Evolutionary conservation across 1,284 basidiomycete genomes (phyloP), one percentile per base, ranked within the genome.

Genomic region (Wallemia ichthyophaga): DNA sequence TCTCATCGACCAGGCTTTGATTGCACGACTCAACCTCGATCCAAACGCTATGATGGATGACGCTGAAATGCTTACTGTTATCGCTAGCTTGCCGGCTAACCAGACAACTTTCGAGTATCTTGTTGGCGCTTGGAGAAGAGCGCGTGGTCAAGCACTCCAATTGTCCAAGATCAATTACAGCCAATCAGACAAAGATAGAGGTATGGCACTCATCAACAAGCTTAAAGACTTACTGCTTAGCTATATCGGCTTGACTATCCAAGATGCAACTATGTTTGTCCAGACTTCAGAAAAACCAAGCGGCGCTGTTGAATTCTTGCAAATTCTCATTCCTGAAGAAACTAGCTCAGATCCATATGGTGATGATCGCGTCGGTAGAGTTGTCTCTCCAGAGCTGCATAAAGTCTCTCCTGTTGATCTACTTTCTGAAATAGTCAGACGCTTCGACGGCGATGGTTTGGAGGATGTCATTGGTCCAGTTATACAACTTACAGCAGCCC

Each of bases 41-140:
- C 78, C 85, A 1, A 71, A 76, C 33, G 68, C 73, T 25, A 81
- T 83, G 77, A 78, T 78, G 82, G 83, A 88, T 65, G 87, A 94
- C 66, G 70, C 83, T 2, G 85, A 91, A 57, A 82, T 78, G 64
- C 71, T 84, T 19, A 76, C 80, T 0, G 79, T 89, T 2, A 71
- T 92, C 5, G 82, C 83, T 1, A 83, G 82, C 25, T 71, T 94
- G 25, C 85, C 86, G 1, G 66, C 78, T 15, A 71, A 80, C 58
- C 79, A 89, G 69, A 91, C 89, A 0, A 76, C 80, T 0, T 91
- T 91, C 64, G 88, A 95, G 66, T 98, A 91, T 67, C 75, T 98
- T 24, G 76, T 87, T 0, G 82, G 82, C 23, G 83, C 84, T 65
- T 99, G 92, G 92, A 88, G 85, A 69, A 76, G 88, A 24, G 55